Base-by-base conservation (phyloP, 2,329 filamentous ascomycete species). In the Zelopaecilomyces penicillatus region DNA sequence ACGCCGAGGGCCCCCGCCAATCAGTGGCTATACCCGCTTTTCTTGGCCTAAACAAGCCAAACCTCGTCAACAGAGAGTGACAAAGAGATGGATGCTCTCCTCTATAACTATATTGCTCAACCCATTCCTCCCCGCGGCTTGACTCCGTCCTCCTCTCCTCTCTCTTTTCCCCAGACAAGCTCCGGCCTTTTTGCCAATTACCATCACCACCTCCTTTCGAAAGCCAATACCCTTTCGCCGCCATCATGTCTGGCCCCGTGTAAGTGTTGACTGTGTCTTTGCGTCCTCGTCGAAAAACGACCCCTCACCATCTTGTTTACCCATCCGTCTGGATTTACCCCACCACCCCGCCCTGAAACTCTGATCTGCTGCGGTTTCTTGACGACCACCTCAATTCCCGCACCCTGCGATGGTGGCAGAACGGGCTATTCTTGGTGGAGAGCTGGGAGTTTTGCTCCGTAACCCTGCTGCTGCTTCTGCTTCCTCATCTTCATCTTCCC, bases 171-270 rank as follows among this genome's bases (percentile, higher is more conserved):
- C 38, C 28, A 40, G 28, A 40, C 38, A 11, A 40, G 12, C 11
- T 30, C 26, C 28, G 38, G 26, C 38, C 6, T 40, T 30, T 40
- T 30, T 30, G 26, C 38, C 38, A 29, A 8, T 19, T 11, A 28
- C 35, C 41, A 8, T 37, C 27, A 9, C 35, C 31, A 37, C 41
- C 33, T 30, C 9, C 33, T 30, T 46, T 32, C 41, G 33, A 31
- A 19, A 5, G 29, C 11, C 10, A 42, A 28, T 40, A n/a, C 41
- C 37, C 6, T 37, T 37, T 37, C 36, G 34, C 30, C 32, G 32
- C 12, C 68, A 76, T 67, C 67, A 80, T 81, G 77, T 80, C 77
- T 74, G 75, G 76, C 65, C 67, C 80, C 68, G 78, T 80, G 80
- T 83, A 78, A 82, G 80, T 82, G 52, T 7, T 44, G 34, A 12